These are phyloP conservation scores for Crithidia fasciculata DNA, from an alignment of 208 protist genomes.

Conservation along the genomic window DNA sequence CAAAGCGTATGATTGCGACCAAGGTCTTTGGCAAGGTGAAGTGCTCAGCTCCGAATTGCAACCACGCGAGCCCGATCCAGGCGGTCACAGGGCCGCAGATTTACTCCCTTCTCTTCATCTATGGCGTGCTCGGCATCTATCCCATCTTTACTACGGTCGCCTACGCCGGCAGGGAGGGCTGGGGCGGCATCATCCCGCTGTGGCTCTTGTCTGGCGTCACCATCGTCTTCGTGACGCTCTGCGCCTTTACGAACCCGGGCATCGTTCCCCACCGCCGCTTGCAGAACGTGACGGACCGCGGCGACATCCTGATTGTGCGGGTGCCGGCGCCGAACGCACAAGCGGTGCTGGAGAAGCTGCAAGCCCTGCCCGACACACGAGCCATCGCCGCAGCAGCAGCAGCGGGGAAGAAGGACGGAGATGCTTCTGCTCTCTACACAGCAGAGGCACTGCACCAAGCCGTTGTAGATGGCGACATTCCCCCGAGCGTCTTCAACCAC, in stretches of 20 bases:
- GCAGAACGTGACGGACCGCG: slow-evolving; percentile 35
- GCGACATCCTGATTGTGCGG: slow-evolving; percentile 45
- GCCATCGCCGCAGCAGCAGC: not conserved
- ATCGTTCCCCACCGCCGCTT: slow-evolving; percentile 43
- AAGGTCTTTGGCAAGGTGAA: slow-evolving; percentile 12
- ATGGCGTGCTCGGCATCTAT: slow-evolving; percentile 29
- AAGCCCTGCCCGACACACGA: slow-evolving; percentile 8
- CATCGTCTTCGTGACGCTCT: slow-evolving; percentile 35
- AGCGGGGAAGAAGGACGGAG: not conserved
- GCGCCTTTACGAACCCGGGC: slow-evolving; percentile 53
- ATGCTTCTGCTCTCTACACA: not conserved
- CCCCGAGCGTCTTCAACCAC: slow-evolving; percentile 34
- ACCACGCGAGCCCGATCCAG: slow-evolving; percentile 24
- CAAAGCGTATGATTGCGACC: slow-evolving; percentile 26
- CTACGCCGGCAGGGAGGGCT: slow-evolving; percentile 25
- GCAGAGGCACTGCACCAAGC: slow-evolving; percentile 23
- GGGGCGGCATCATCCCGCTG: slow-evolving; percentile 30
- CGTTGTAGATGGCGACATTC: slow-evolving; percentile 27
- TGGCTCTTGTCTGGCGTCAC: slow-evolving; percentile 38
- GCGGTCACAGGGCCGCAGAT: slow-evolving; percentile 31
- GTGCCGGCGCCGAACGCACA: slow-evolving; percentile 53
- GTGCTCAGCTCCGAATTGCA: slow-evolving; percentile 38
- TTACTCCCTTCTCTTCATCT: slow-evolving; percentile 32
- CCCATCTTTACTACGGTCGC: slow-evolving; percentile 36
- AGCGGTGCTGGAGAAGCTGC: slow-evolving; percentile 37